Evolutionary conservation across 257 asterid species (phyloP), one percentile per base, ranked within the genome.

Genomic region (Scutellaria barbata): DNA sequence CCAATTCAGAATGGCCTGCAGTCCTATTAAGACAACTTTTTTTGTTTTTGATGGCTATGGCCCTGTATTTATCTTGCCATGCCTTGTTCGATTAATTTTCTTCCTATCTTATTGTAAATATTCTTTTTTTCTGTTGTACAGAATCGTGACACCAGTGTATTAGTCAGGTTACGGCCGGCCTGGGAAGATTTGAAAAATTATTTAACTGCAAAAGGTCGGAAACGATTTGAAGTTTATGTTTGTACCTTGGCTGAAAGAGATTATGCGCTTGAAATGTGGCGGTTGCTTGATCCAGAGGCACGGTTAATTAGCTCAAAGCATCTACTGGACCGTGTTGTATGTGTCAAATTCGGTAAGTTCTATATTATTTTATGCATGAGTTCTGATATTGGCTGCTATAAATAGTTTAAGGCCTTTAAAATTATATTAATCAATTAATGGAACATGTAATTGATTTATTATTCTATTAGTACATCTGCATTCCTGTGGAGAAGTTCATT

Each of bases 191-290:
- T 94, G 79, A 94, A 79, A 79, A 86, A 75, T 80, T 94, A 94
- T 75, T 81, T 94, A 86, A 92, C 89, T 40, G 95, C 97, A 11
- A 95, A 83, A 83, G 99, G 96, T 53, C 90, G 99, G 43, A 95
- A 85, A 83, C 85, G 99, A 81, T 95, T 95, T 84, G 98, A 95
- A 77, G 99, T 95, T 33, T 92, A 83, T 81, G 99, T 95, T 20
- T 95, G 99, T 74, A 95, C 99, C 63, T 88, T 92, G 99, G 99
- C 99, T 18, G 98, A 95, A 84, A 87, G 98, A 81, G 97, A 95
- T 78, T 95, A 92, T 77, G 99, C 99, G 63, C 83, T 95, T 85
- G 99, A 95, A 81, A 95, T 94, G 87, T 95, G 99, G 99, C 88
- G 99, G 84, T 76, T 95, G 76, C 97, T 95, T 62, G 99, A 95